Conservation (phyloP, 805 yeast genomes). For the Pichia cephalocereana region DNA sequence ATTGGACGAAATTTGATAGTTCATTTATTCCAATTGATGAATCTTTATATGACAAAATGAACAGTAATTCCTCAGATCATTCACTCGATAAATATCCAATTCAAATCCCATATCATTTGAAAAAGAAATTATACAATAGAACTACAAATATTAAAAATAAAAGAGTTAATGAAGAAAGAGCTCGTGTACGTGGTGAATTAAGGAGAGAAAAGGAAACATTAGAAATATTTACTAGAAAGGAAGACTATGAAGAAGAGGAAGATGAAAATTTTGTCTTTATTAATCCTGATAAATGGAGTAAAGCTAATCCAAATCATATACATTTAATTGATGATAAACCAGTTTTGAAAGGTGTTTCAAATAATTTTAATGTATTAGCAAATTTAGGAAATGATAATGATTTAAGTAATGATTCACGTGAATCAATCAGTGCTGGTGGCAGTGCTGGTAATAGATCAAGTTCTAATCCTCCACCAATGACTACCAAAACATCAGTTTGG, state of each 20-base stretch:
- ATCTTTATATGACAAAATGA: neutral
- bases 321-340: constrained; percentile 30
- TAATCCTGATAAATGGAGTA: constrained; percentile 22
- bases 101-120: constrained; percentile 37
- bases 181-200: constrained; percentile 10
- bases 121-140: constrained; percentile 49
- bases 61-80: neutral
- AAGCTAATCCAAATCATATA: constrained; percentile 25
- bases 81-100: constrained; percentile 1
- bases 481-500: constrained; percentile 48
- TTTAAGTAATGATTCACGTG: constrained; percentile 1
- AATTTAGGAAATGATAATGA: constrained; percentile 8
- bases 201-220: constrained; percentile 9
- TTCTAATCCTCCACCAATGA: neutral
- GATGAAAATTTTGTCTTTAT: neutral
- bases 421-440: constrained; percentile 5
- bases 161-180: constrained; percentile 48
- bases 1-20: constrained; percentile 43
- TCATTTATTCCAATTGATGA: constrained; percentile 3
- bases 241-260: neutral
- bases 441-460: neutral
- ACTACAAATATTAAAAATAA: constrained; percentile 40
- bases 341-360: constrained; percentile 10
- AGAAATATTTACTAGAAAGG: neutral
- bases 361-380: constrained; percentile 9